Conservation (phyloP, 169 alveolate genomes). For the Eimeria sp. region DNA sequence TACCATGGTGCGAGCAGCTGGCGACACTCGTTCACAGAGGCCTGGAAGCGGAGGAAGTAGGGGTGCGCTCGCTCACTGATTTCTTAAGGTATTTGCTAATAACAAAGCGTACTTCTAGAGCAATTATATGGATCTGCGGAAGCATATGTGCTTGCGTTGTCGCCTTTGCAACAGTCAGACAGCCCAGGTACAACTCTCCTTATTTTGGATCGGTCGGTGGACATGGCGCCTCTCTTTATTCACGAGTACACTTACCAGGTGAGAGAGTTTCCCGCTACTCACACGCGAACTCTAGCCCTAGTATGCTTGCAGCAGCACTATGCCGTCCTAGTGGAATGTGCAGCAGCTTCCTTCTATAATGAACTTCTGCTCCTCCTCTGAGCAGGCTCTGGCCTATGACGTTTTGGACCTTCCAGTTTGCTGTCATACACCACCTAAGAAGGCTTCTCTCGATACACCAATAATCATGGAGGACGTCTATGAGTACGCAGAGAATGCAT, state of each 20-base stretch:
- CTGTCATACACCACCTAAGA: conserved; percentile 4
- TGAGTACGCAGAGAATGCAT: conserved; percentile 33
- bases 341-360: neutral
- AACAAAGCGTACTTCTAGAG: neutral
- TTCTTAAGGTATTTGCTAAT: neutral
- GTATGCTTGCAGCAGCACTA: neutral
- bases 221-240: conserved; percentile 79
- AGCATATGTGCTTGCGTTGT: neutral
- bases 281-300: neutral
- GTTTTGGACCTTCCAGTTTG: conserved; percentile 77
- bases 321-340: neutral
- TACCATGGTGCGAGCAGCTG: conserved; percentile 57
- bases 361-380: neutral
- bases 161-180: conserved; percentile 39
- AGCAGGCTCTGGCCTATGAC: conserved; percentile 82
- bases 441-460: neutral
- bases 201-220: conserved; percentile 82
- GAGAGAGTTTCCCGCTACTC: neutral
- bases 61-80: conserved; percentile 34
- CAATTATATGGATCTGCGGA: neutral
- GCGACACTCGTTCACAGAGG: conserved; percentile 69
- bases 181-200: conserved; percentile 39
- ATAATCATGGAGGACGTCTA: conserved; percentile 43
- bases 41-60: conserved; percentile 2
- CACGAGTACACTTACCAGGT: conserved; percentile 86